Evolutionary conservation across 257 asterid species (phyloP).

Genomic region (Solanum chmielewskii): DNA sequence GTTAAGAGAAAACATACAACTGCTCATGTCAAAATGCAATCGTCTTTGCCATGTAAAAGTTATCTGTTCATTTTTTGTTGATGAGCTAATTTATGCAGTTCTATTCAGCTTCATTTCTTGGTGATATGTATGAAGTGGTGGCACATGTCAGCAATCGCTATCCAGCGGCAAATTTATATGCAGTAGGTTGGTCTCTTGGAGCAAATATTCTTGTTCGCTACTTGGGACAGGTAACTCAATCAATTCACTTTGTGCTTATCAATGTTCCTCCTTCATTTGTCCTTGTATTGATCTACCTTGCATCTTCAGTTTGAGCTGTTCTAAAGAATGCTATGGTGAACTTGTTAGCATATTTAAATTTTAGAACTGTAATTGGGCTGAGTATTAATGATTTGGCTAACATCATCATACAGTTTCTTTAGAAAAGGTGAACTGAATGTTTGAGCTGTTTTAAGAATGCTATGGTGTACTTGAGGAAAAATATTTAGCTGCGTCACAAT

Average conservation of each 20-base stretch:
- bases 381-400: no score
- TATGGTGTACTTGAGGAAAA: no score
- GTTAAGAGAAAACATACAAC: neutral
- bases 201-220: constrained; percentile 93
- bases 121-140: constrained; percentile 80
- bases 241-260: neutral
- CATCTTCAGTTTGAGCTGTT: neutral
- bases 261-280: neutral
- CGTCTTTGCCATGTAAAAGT: neutral
- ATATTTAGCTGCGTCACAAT: no score
- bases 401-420: no score
- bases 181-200: constrained; percentile 95
- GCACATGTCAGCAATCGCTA: constrained; percentile 52
- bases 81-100: constrained; percentile 47
- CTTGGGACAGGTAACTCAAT: constrained; percentile 62
- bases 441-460: no score
- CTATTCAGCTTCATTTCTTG: constrained; percentile 95
- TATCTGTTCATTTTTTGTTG: neutral
- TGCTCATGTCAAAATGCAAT: neutral
- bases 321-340: no score
- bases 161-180: constrained; percentile 73
- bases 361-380: no score
- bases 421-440: no score
- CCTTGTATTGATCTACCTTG: neutral
- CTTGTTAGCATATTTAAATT: no score